Conservation (phyloP, 2,329 filamentous ascomycete genomes). For the Penicillium sp. region DNA sequence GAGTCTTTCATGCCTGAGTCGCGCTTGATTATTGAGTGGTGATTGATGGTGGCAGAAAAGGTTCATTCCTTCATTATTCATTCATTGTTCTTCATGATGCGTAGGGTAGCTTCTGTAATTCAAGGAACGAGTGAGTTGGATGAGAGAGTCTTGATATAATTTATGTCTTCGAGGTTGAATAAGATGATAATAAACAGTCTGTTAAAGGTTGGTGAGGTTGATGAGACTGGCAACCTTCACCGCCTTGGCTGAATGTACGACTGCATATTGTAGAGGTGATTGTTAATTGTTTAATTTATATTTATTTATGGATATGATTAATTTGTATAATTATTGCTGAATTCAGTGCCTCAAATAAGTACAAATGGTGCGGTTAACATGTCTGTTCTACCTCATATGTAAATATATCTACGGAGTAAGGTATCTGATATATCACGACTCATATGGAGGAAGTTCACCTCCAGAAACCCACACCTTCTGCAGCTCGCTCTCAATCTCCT, state of each 20-base stretch:
- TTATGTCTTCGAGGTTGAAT: neutral
- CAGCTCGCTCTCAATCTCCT: conserved; percentile 80
- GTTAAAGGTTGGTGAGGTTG: too few relatives aligned
- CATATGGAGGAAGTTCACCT: conserved; percentile 33
- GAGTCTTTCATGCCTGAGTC: neutral
- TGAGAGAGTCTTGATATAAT: neutral
- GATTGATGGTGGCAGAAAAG: neutral
- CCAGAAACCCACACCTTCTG: conserved; percentile 58
- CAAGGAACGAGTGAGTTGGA: neutral
- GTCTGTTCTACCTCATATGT: neutral
- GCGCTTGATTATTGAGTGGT: neutral
- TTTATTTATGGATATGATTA: neutral
- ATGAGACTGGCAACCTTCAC: too few relatives aligned
- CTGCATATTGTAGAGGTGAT: neutral
- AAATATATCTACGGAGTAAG: too few relatives aligned
- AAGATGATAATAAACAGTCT: too few relatives aligned
- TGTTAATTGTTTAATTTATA: too few relatives aligned
- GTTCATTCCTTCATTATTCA: neutral
- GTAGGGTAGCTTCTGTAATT: too few relatives aligned
- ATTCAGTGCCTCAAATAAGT: too few relatives aligned
- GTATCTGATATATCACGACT: conserved; percentile 10
- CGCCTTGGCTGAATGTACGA: neutral
- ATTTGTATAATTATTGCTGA: neutral
- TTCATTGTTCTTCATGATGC: too few relatives aligned
- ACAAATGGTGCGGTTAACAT: too few relatives aligned